Conservation (phyloP, 2,329 filamentous ascomycete species). For the Drechslera avenae region DNA sequence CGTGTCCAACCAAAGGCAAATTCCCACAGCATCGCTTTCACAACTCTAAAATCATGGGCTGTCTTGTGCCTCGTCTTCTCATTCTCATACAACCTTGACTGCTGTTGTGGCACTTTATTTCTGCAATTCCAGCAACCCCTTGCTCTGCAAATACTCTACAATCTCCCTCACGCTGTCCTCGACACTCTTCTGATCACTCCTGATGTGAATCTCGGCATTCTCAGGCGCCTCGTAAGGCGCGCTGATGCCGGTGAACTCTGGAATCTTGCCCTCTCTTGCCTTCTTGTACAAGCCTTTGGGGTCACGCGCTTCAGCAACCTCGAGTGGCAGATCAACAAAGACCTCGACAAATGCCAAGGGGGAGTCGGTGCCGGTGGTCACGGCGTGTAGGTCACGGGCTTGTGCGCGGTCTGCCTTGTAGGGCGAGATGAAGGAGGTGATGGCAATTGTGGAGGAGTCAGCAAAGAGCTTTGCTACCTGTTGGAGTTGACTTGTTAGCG, state of each 20-base stretch:
- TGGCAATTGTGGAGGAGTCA: slow-evolving; percentile 82
- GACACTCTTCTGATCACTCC: slow-evolving; percentile 79
- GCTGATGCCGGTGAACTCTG: slow-evolving; percentile 95
- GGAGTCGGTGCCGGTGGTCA: slow-evolving; percentile 59
- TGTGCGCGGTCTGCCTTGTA: slow-evolving; percentile 85
- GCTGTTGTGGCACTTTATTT: slow-evolving; percentile 5
- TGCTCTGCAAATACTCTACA: slow-evolving; percentile 73
- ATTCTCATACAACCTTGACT: too few species aligned
- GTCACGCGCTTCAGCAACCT: slow-evolving; percentile 91
- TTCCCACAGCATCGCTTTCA: too few species aligned
- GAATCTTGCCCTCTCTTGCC: slow-evolving; percentile 89
- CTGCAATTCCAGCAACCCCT: slow-evolving; percentile 62
- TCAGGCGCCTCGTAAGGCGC: slow-evolving; percentile 92
- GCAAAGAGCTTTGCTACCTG: slow-evolving; percentile 94
- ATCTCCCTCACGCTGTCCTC: slow-evolving; percentile 90
- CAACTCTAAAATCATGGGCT: too few species aligned
- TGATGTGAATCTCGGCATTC: slow-evolving; percentile 84
- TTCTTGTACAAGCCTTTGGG: slow-evolving; percentile 99
- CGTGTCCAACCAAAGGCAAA: background rate
- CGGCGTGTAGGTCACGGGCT: slow-evolving; percentile 79
- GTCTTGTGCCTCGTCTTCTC: too few species aligned
- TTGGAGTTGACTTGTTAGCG: background rate
- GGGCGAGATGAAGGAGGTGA: slow-evolving; percentile 96
- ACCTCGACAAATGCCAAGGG: slow-evolving; percentile 91
- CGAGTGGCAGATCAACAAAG: slow-evolving; percentile 87